A percentile compares a stretch with the other conserved stretches of the same genome.
phyloP scores from a whole-genome alignment of 139 green algal species.

The Chara braunii region DNA sequence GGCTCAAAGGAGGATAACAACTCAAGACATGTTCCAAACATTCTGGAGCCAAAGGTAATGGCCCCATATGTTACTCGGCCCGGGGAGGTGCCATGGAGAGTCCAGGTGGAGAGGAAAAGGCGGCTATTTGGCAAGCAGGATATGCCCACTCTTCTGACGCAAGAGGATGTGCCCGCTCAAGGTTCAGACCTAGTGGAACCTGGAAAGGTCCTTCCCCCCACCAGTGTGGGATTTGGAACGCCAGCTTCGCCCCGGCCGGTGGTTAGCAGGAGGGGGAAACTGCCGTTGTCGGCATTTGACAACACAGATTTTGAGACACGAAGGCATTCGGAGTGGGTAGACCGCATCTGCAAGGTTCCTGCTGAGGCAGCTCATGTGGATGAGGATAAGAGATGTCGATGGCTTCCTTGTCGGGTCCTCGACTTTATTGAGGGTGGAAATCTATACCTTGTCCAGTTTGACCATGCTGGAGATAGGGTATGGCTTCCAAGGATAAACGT shows the following conservation, averaged over 20 bases:
- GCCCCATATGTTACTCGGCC: too few relatives aligned
- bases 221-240: too few relatives aligned
- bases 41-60: too few relatives aligned
- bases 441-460: slow-evolving; percentile 34
- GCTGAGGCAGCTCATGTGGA: background rate
- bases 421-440: slow-evolving; percentile 32
- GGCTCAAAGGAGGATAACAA: too few relatives aligned
- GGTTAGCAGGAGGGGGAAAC: background rate
- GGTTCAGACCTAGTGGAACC: background rate
- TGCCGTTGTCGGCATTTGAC: background rate
- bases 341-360: background rate
- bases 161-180: background rate
- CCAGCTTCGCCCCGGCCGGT: background rate
- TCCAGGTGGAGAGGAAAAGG: background rate
- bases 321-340: background rate
- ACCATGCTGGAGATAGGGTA: background rate
- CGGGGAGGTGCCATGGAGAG: too few relatives aligned
- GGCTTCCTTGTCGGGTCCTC: slow-evolving; percentile 25
- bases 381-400: slow-evolving; percentile 18
- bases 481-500: slow-evolving; percentile 43
- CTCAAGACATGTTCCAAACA: too few relatives aligned
- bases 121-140: background rate
- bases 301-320: background rate
- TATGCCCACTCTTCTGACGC: background rate
- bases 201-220: too few relatives aligned